phyloP scores from a whole-genome alignment of 192 early-diverging fungal species.

The Funneliformis geosporum region DNA sequence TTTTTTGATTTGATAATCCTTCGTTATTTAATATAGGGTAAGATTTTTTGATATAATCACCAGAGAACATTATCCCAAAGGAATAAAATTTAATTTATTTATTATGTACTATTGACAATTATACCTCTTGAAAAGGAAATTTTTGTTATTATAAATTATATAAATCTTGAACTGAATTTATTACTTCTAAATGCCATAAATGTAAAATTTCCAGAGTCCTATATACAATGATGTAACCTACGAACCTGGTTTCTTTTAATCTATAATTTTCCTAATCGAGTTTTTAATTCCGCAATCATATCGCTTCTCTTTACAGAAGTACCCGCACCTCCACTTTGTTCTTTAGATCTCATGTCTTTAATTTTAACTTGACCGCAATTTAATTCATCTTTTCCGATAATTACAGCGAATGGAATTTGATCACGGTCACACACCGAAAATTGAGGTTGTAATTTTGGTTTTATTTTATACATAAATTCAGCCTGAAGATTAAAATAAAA shows the following conservation, averaged over 20 bases:
- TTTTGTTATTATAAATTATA: too few relatives aligned
- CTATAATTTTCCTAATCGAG: conserved; percentile 46
- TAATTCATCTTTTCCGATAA: conserved; percentile 84
- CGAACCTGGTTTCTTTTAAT: background rate
- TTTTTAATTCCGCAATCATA: conserved; percentile 65
- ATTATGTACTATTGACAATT: too few relatives aligned
- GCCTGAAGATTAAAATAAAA: conserved; percentile 43
- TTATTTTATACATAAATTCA: conserved; percentile 91
- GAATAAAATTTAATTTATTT: too few relatives aligned
- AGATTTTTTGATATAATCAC: too few relatives aligned
- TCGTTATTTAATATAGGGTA: too few relatives aligned
- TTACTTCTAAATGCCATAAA: too few relatives aligned
- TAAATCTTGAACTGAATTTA: too few relatives aligned
- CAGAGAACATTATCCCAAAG: too few relatives aligned
- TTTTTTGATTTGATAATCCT: too few relatives aligned
- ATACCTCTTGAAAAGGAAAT: too few relatives aligned
- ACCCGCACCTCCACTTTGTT: conserved; percentile 59
- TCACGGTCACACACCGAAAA: conserved; percentile 80
- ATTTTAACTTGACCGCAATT: conserved; percentile 80
- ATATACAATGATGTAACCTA: too few relatives aligned
- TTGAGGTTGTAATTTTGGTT: conserved; percentile 79
- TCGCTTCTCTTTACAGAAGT: conserved; percentile 53
- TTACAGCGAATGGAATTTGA: conserved; percentile 87
- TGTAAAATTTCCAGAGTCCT: too few relatives aligned
- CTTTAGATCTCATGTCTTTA: conserved; percentile 78